Evolutionary conservation across 1,139 yeast species (phyloP).

Genomic region (Casaregolazyma lundiana): DNA sequence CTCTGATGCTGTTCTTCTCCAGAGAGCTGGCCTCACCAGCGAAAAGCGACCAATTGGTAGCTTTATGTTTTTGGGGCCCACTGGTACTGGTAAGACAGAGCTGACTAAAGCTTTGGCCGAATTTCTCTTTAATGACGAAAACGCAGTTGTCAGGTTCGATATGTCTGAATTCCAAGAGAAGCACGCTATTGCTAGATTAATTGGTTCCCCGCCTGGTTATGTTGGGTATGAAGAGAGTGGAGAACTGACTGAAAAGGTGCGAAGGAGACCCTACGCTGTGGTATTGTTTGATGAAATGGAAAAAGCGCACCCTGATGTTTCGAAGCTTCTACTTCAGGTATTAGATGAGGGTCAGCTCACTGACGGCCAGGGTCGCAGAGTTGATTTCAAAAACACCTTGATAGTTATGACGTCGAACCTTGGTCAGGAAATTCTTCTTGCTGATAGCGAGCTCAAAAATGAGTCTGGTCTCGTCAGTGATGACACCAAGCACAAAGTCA

Average conservation of each 20-base stretch:
- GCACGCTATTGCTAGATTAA: slow-evolving; percentile 80
- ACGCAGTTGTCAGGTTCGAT: slow-evolving; percentile 83
- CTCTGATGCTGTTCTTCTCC: slow-evolving; percentile 90
- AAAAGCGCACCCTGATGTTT: slow-evolving; percentile 92
- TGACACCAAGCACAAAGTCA: slow-evolving; percentile 51
- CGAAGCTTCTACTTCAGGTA: slow-evolving; percentile 83
- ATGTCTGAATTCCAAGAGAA: slow-evolving; percentile 98
- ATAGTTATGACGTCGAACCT: slow-evolving; percentile 97
- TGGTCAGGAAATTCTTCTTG: slow-evolving; percentile 81
- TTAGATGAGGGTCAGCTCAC: slow-evolving; percentile 92
- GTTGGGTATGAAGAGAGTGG: slow-evolving; percentile 94
- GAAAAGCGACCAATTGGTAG: slow-evolving; percentile 94
- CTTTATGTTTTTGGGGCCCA: slow-evolving; percentile 93
- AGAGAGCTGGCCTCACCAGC: slow-evolving; percentile 92
- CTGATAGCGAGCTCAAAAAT: slow-evolving; percentile 52
- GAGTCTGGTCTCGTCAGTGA: slow-evolving; percentile 46
- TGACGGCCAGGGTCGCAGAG: slow-evolving; percentile 89
- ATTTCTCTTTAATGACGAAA: slow-evolving; percentile 82
- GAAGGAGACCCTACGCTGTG: slow-evolving; percentile 91
- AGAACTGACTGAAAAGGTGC: slow-evolving; percentile 90
- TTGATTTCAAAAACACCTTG: slow-evolving; percentile 89
- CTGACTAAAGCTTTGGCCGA: slow-evolving; percentile 88
- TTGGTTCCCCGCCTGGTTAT: slow-evolving; percentile 98
- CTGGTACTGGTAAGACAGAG: slow-evolving; percentile 98
- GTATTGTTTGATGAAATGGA: slow-evolving; percentile 94